Evolutionary conservation across 2,329 filamentous ascomycete genomes (phyloP), one percentile per base, ranked within the genome.

Genomic region (Fusarium sp.): DNA sequence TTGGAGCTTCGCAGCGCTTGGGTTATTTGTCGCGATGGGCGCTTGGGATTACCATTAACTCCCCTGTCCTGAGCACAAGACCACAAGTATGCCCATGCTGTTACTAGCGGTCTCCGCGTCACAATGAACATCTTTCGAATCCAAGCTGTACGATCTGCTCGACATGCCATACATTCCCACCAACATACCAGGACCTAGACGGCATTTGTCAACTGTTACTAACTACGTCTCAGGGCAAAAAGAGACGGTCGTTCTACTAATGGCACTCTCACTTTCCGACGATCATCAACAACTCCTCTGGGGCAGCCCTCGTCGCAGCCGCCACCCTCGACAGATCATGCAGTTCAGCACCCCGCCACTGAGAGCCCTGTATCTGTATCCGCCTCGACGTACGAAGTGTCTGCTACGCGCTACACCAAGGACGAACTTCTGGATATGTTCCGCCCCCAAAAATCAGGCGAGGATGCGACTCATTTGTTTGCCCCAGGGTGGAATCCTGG

Each of bases 401-500:
- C 81, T 71, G 79, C 88, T 41, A 80, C 83, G 62, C 89, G 91
- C 71, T 97, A 96, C 79, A 89, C 88, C 67, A 92, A 90, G 78
- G 92, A 94, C 4, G 88, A 96, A 68, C 83, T 97, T 65, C 83
- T 97, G 59, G 87, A 89, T 56, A 86, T 97, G 69, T 95, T 88
- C 79, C 88, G 86, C 71, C 68, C 72, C 61, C 79, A 81, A 71
- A 82, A 82, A 41, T 82, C 84, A 45, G 79, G 79, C 54, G 83
- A 87, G 65, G 84, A 84, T 52, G 85, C 88, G 39, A 85, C 90
- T 45, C 83, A 84, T 63, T 84, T 96, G 57, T 94, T 91, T 75
- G 86, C 91, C 72, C 84, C 89, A 56, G 89, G 89, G 63, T 97
- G 94, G 94, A 90, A 93, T 77, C 92, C 94, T 28, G 87, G 89